Percentiles rank a stretch among this genome's conserved stretches.
Conservation (phyloP, 345 rosid genomes). For the Citropsis articulata region DNA sequence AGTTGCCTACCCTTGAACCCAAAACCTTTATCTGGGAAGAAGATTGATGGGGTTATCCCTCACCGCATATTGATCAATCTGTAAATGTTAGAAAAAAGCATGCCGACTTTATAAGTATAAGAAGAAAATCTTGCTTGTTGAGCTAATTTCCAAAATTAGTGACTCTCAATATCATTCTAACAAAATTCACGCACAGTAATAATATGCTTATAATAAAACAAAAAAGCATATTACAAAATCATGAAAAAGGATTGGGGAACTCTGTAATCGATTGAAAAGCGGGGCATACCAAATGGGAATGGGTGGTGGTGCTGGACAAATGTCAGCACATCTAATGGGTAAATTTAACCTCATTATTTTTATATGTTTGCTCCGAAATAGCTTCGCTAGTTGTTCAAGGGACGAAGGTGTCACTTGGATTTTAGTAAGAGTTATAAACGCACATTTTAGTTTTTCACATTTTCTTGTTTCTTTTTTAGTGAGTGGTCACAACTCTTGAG, state of each 20-base stretch:
- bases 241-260: not conserved
- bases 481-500: constrained; percentile 13
- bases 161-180: too few species aligned
- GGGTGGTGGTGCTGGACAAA: not conserved
- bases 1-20: too few species aligned
- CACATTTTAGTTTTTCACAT: constrained; percentile 21
- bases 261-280: not conserved
- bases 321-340: not conserved
- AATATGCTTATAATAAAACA: too few species aligned
- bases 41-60: too few species aligned
- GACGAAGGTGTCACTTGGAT: constrained; percentile 14
- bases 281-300: not conserved
- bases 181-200: too few species aligned
- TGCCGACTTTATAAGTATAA: too few species aligned
- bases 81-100: too few species aligned
- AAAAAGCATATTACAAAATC: not conserved
- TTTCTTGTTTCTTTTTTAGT: constrained; percentile 1
- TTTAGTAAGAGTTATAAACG: constrained; percentile 6
- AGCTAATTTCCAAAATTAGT: too few species aligned
- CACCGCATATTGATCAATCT: too few species aligned
- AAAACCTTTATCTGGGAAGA: too few species aligned
- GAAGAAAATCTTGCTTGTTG: too few species aligned
- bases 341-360: not conserved
- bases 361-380: constrained; percentile 1
- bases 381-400: constrained; percentile 5